Conservation (phyloP, 2,329 filamentous ascomycete species). For the Dactylellina cionopaga region DNA sequence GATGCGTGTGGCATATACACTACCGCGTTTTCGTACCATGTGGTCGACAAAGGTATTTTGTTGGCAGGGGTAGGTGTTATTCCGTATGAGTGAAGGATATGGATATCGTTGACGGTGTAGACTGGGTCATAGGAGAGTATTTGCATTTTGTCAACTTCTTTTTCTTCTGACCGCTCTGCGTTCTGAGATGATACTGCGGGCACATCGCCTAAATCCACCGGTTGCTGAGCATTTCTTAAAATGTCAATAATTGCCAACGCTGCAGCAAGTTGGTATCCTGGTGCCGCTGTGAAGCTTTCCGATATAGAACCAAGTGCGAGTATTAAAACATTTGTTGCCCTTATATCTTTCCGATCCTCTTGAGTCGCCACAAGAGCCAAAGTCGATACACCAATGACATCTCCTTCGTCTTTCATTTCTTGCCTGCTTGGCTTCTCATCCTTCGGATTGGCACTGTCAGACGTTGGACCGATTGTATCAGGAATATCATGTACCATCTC, state of each 20-base stretch:
- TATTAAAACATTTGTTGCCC: constrained; percentile 36
- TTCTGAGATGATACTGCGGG: neutral
- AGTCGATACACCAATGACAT: neutral
- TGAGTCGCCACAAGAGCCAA: neutral
- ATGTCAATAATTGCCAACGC: constrained; percentile 25
- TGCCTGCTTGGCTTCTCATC: neutral
- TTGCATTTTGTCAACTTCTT: neutral
- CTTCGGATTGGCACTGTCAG: too few relatives aligned
- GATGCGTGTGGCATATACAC: constrained; percentile 50
- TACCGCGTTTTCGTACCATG: constrained; percentile 30
- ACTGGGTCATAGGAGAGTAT: constrained; percentile 43
- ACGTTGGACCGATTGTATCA: too few relatives aligned
- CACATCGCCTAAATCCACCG: neutral
- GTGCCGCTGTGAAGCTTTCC: constrained; percentile 9
- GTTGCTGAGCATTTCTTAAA: neutral
- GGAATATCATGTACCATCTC: neutral
- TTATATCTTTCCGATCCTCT: neutral
- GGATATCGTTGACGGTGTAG: constrained; percentile 19
- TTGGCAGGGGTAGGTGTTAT: neutral
- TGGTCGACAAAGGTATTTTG: neutral
- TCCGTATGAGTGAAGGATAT: neutral
- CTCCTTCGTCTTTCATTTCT: neutral
- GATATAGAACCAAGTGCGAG: constrained; percentile 46
- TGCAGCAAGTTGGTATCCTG: constrained; percentile 41
- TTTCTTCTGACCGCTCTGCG: neutral